Percentiles rank a stretch among this genome's conserved stretches.
Conservation (phyloP, 148 eudicot genomes). For the Simmondsia chinensis region DNA sequence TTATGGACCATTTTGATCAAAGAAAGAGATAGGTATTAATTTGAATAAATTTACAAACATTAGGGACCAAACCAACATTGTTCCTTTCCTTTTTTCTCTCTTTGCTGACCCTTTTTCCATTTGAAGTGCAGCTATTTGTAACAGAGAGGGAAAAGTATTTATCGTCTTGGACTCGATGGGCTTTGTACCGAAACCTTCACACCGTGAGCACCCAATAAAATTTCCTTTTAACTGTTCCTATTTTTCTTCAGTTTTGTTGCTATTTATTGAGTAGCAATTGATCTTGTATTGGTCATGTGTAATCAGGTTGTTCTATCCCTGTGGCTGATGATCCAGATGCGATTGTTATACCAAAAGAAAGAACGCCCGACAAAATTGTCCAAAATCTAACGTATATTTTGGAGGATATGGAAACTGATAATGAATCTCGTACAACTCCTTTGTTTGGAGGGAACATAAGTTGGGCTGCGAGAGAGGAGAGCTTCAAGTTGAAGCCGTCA, state of each 20-base stretch:
- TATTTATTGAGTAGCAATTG: too few species aligned
- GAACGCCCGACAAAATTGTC: slow-evolving; percentile 45
- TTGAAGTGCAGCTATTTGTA: slow-evolving; percentile 80
- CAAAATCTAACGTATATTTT: slow-evolving; percentile 50
- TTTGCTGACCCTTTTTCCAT: slow-evolving; percentile 18
- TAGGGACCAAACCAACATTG: too few species aligned
- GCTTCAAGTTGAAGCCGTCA: slow-evolving; percentile 59
- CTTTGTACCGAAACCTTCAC: slow-evolving; percentile 65
- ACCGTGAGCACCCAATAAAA: too few species aligned
- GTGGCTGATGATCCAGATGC: slow-evolving; percentile 57
- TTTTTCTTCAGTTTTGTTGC: too few species aligned
- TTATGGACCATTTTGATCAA: too few species aligned
- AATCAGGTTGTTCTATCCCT: slow-evolving; percentile 83
- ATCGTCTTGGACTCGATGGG: slow-evolving; percentile 73
- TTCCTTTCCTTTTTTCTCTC: not conserved
- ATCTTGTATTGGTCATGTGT: slow-evolving; percentile 3
- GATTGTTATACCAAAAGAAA: slow-evolving; percentile 57
- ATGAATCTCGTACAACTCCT: slow-evolving; percentile 50
- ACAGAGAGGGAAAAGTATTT: slow-evolving; percentile 75
- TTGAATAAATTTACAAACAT: too few species aligned
- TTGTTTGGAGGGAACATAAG: slow-evolving; percentile 91
- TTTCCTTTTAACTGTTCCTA: too few species aligned
- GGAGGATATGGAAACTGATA: slow-evolving; percentile 41
- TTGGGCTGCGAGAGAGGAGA: slow-evolving; percentile 75
- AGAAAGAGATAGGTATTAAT: too few species aligned